Evolutionary conservation across 1,139 yeast genomes (phyloP).

Genomic region (Zygosaccharomyces pseudobailii): DNA sequence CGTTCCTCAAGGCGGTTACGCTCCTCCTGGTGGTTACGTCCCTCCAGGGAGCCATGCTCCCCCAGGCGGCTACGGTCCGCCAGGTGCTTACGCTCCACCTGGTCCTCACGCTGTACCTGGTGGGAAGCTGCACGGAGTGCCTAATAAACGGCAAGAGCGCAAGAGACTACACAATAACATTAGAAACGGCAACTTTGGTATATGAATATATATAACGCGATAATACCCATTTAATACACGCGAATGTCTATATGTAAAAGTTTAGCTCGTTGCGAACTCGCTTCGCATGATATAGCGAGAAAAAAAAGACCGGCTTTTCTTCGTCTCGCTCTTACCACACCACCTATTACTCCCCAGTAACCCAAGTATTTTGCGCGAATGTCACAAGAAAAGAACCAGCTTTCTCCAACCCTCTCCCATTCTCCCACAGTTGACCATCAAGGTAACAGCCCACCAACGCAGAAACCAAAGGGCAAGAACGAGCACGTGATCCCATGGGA

Average conservation of each 20-base stretch:
- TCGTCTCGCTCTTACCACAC: neutral
- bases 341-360: neutral
- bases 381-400: neutral
- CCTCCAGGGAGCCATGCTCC: neutral
- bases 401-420: constrained; percentile 1
- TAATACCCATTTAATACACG: neutral
- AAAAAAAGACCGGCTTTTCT: neutral
- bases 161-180: constrained; percentile 31
- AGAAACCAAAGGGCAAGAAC: constrained; percentile 6
- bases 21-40: neutral
- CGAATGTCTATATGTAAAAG: neutral
- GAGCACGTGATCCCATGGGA: constrained; percentile 23
- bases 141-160: constrained; percentile 28
- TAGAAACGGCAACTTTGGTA: constrained; percentile 34
- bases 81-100: neutral
- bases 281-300: too few relatives aligned
- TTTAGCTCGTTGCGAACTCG: too few relatives aligned
- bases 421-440: constrained; percentile 7
- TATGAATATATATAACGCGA: constrained; percentile 12
- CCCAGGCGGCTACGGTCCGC: neutral
- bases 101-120: constrained; percentile 8
- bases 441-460: constrained; percentile 4
- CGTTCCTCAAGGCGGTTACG: neutral
- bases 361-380: neutral
- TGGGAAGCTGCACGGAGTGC: constrained; percentile 29